Evolutionary conservation across 202 grass and related monocot genomes (phyloP), one percentile per base, ranked within the genome.

Genomic region (Hordeum pubiflorum): DNA sequence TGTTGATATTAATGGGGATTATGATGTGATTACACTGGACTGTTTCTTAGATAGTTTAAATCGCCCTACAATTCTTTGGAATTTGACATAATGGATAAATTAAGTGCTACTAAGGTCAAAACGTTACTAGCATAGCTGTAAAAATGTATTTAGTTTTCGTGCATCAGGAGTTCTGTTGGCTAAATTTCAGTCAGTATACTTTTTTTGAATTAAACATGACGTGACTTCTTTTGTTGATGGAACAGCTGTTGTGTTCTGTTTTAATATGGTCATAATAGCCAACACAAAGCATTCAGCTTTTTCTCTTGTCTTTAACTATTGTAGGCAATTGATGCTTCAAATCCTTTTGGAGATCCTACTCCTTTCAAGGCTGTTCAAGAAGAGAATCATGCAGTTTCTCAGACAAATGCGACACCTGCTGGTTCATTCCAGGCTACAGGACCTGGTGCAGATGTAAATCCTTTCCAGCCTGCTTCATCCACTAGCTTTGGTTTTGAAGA

Each of bases 321-420:
- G 75, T 73, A 79, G 79, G 31, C 33, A 71, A 78, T 81, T 37
- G 87, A 88, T 89, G 86, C 80, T n/a, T 82, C 82, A 73, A 91
- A 99, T 93, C 96, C 96, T 75, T 99, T 99, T 78, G 96, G 92
- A 29, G 96, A 94, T 40, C 55, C 92, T 67, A 89, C 82, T 56
- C 89, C 96, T 85, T 99, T 99, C 84, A 91, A 81, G 82, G 92
- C 81, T 56, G 85, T 87, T 69, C 79, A 83, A 78, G 82, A 91
- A 44, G 88, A 96, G 79, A 87, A 58, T 71, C 78, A 76, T 67
- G 59, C 83, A 40, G 63, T 67, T 75, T 75, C 86, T 89, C 87
- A 82, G 78, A 50, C 81, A 72, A 90, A 50, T 83, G 78, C 86
- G 18, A 59, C 86, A 76, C 74, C 86, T 79, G 79, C 43, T 59